A percentile compares a stretch with the other conserved stretches of the same genome.
Evolutionary conservation across 371 early-diverging fungal species (phyloP).

Genomic region (Haplosporangium sp.): DNA sequence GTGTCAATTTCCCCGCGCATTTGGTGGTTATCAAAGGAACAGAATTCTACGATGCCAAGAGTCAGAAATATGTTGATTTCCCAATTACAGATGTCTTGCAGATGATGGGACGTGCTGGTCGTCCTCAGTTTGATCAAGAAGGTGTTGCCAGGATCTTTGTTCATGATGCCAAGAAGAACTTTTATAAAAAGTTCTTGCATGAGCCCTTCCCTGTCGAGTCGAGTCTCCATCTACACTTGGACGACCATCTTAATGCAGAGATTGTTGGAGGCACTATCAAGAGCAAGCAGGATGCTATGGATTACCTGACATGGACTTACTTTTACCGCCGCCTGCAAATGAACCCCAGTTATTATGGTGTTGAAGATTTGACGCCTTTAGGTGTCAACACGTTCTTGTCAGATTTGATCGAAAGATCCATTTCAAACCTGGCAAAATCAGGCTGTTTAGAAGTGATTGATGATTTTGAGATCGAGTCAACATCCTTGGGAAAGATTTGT

Average conservation of each 20-base stretch:
- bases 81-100: constrained; percentile 97
- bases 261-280: constrained; percentile 87
- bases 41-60: constrained; percentile 94
- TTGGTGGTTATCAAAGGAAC: constrained; percentile 99
- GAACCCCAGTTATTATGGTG: constrained; percentile 96
- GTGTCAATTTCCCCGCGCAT: constrained; percentile 98
- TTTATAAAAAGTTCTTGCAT: constrained; percentile 96
- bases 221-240: constrained; percentile 77
- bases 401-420: constrained; percentile 75
- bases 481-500: constrained; percentile 84
- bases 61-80: constrained; percentile 90
- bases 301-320: constrained; percentile 96
- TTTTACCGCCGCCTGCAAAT: constrained; percentile 89
- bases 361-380: constrained; percentile 77
- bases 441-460: constrained; percentile 79
- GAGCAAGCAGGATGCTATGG: constrained; percentile 91
- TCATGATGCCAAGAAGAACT: constrained; percentile 92
- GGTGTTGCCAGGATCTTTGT: constrained; percentile 94
- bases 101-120: constrained; percentile 99
- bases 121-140: constrained; percentile 96
- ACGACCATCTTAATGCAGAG: constrained; percentile 95
- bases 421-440: constrained; percentile 73
- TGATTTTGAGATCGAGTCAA: constrained; percentile 73
- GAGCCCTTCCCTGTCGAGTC: constrained; percentile 94
- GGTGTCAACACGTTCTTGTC: constrained; percentile 84